phyloP scores from a whole-genome alignment of 345 rosid genomes.

The Arabis alpina region DNA sequence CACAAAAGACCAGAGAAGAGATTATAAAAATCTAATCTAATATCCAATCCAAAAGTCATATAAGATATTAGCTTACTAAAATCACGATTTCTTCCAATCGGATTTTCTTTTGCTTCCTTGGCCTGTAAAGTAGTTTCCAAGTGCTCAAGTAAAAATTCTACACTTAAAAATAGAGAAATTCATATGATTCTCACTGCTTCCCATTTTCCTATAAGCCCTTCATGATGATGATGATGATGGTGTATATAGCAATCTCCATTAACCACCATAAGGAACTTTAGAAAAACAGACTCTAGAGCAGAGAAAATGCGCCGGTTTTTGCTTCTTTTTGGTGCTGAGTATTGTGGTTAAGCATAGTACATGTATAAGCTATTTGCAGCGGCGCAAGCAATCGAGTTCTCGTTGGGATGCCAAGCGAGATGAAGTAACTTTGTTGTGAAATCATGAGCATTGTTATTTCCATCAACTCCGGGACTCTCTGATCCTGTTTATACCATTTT shows the following conservation, averaged over 20 bases:
- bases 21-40: slow-evolving; percentile 34
- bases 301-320: slow-evolving; percentile 9
- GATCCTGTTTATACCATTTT: slow-evolving; percentile 63
- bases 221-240: slow-evolving; percentile 13
- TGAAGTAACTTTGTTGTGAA: slow-evolving; percentile 88
- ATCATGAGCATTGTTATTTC: slow-evolving; percentile 81
- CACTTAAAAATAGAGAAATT: slow-evolving; percentile 18
- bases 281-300: slow-evolving; percentile 28
- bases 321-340: slow-evolving; percentile 31
- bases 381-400: slow-evolving; percentile 94
- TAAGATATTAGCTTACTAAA: slow-evolving; percentile 37
- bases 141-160: slow-evolving; percentile 29
- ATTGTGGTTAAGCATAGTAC: slow-evolving; percentile 69
- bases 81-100: slow-evolving; percentile 43
- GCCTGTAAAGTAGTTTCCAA: slow-evolving; percentile 33
- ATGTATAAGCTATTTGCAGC: slow-evolving; percentile 99
- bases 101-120: slow-evolving; percentile 37
- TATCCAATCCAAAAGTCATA: slow-evolving; percentile 38
- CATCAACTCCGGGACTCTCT: slow-evolving; percentile 70
- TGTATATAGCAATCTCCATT: slow-evolving; percentile 3
- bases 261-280: slow-evolving; percentile 19
- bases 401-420: slow-evolving; percentile 96
- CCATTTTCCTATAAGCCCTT: not conserved
- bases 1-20: slow-evolving; percentile 32
- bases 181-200: slow-evolving; percentile 19